These are phyloP conservation scores for Tulasnella sp. DNA, from an alignment of 768 basidiomycete species.

Conservation along the genomic window DNA sequence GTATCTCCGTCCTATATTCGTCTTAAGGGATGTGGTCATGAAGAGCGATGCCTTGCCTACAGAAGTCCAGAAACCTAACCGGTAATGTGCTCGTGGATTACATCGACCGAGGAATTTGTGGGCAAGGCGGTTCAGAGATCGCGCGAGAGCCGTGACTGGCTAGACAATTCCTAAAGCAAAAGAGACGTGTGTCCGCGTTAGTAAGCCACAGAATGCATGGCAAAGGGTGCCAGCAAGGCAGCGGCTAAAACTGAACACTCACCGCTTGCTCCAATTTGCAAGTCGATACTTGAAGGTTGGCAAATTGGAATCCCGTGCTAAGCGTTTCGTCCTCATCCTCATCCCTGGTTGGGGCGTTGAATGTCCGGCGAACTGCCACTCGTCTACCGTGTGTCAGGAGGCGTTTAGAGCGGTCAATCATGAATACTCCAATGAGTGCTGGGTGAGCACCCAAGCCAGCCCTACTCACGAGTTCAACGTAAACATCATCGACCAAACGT, in stretches of 20 bases:
- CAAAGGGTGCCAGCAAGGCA: neutral
- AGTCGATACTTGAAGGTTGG: neutral
- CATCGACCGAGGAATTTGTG: neutral
- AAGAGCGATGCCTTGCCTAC: neutral
- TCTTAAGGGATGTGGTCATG: no score
- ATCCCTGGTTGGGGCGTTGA: neutral
- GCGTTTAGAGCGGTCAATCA: neutral
- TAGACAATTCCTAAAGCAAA: neutral
- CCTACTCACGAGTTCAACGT: conserved; percentile 9
- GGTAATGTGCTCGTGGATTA: neutral
- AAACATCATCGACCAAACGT: conserved; percentile 12
- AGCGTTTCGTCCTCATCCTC: neutral
- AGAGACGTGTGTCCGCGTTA: neutral
- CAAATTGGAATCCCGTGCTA: neutral
- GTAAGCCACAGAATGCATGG: no score
- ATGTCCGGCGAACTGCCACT: neutral
- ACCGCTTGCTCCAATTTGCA: neutral
- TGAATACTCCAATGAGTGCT: neutral
- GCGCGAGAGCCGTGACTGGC: neutral
- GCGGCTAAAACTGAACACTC: neutral
- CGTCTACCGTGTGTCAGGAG: neutral
- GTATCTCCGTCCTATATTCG: no score
- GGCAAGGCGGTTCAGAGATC: neutral
- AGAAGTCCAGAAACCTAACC: neutral
- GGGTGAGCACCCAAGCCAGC: neutral